Evolutionary conservation across 176 grass and related monocot species (phyloP), one percentile per base, ranked within the genome.

Genomic region (Paspalum notatum): DNA sequence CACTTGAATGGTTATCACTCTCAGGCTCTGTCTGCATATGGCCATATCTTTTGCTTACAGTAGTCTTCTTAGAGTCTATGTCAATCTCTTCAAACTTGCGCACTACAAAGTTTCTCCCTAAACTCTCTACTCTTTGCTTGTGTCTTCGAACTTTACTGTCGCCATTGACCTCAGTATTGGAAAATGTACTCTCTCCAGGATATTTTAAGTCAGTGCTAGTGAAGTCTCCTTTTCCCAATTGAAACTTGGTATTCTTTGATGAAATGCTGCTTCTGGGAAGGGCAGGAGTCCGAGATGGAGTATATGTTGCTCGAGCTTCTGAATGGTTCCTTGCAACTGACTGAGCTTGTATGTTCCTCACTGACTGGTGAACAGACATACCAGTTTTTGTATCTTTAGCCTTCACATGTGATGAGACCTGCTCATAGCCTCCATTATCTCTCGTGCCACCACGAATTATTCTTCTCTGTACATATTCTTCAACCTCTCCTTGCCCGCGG

Each of bases 391-490:
- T 62, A 54, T 79, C 71, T 62, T 68, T 87, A 38, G 45, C 44
- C 81, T 82, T 75, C 21, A 53, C 21, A 75, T 58, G 65, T 46
- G 70, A 75, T 76, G 66, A 58, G 52, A 78, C 57, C 83, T 74
- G 76, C 80, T 50, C 54, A 61, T 27, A 77, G 20, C 43, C 58
- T 60, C 64, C 75, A 68, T 57, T 12, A 66, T 21, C 49, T 46
- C 69, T 75, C 1, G 5, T 69, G 9, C 84, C 82, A 51, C 83
- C 70, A 75, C 27, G 66, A 74, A 89, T 47, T 24, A 82, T 82
- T 80, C 53, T 89, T 83, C 82, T 75, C 27, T 79, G 48, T 27
- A 86, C 74, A 75, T 68, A 75, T 38, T 75, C 75, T 68, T 89
- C 82, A 44, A 82, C 68, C 49, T 79, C 72, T 67, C 61, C 68